These are phyloP conservation scores for Rhizophagus sp. DNA, from an alignment of 192 early-diverging fungal genomes.

Conservation along the genomic window DNA sequence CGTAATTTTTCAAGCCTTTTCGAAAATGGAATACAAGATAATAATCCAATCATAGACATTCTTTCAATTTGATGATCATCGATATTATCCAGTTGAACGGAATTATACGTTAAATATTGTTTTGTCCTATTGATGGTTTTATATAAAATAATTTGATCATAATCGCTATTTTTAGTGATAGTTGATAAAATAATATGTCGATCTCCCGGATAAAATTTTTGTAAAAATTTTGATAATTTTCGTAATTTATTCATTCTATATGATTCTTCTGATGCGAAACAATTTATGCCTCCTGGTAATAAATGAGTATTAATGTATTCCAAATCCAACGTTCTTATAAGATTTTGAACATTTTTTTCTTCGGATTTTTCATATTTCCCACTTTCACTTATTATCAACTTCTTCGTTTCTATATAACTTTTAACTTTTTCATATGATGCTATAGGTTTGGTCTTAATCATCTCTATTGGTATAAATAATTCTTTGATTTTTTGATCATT, in stretches of 20 bases:
- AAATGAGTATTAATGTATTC: neutral
- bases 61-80: neutral
- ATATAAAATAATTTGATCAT: neutral
- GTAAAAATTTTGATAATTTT: neutral
- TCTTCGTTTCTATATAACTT: too few species aligned
- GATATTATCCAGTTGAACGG: too few species aligned
- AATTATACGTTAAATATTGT: neutral
- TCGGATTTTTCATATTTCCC: too few species aligned
- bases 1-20: neutral
- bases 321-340: neutral
- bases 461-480: neutral
- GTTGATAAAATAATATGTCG: neutral
- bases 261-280: too few species aligned
- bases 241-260: neutral
- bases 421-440: too few species aligned
- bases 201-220: neutral
- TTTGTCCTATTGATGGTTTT: neutral
- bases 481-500: neutral
- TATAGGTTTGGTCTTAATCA: neutral
- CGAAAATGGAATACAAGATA: neutral
- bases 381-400: too few species aligned
- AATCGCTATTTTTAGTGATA: neutral
- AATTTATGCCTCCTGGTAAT: neutral
- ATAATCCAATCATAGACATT: neutral
- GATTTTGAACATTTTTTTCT: too few species aligned